Conservation (phyloP, 495 filamentous ascomycete genomes). For the Xylaria cubensis region DNA sequence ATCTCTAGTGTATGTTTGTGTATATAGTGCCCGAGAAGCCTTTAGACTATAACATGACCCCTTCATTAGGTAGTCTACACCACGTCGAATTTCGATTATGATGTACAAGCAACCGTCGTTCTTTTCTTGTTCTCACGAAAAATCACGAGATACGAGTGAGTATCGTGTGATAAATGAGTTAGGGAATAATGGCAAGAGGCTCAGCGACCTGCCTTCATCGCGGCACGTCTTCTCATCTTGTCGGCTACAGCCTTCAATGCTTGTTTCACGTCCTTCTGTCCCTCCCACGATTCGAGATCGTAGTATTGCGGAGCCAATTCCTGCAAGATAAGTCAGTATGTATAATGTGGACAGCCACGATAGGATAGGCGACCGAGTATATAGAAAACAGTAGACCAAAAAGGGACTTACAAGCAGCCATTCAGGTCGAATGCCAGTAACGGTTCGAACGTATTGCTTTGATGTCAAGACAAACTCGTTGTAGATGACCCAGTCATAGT, state of each 20-base stretch:
- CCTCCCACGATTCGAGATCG: slow-evolving; percentile 77
- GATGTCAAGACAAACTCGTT: slow-evolving; percentile 98
- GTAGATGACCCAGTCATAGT: slow-evolving; percentile 96
- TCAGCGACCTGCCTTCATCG: slow-evolving; percentile 58
- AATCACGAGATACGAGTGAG: not conserved
- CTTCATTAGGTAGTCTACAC: not conserved
- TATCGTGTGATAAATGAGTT: not conserved
- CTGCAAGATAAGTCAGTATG: slow-evolving; percentile 38
- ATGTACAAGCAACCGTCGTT: not conserved
- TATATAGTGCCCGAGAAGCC: not conserved
- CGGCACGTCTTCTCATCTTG: slow-evolving; percentile 75
- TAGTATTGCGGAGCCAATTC: slow-evolving; percentile 95
- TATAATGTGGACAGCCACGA: not conserved
- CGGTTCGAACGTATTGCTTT: slow-evolving; percentile 85
- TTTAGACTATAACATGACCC: not conserved
- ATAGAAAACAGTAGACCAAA: not conserved
- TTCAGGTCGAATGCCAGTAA: slow-evolving; percentile 71
- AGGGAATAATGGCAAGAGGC: not conserved
- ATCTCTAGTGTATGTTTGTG: not conserved
- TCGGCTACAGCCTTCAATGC: slow-evolving; percentile 76
- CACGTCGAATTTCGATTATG: not conserved
- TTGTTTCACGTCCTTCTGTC: slow-evolving; percentile 82
- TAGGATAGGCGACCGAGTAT: not conserved
- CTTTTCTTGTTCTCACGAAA: not conserved
- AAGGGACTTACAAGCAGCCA: slow-evolving; percentile 83